Conservation (phyloP, 805 yeast genomes). For the Candida montana region DNA sequence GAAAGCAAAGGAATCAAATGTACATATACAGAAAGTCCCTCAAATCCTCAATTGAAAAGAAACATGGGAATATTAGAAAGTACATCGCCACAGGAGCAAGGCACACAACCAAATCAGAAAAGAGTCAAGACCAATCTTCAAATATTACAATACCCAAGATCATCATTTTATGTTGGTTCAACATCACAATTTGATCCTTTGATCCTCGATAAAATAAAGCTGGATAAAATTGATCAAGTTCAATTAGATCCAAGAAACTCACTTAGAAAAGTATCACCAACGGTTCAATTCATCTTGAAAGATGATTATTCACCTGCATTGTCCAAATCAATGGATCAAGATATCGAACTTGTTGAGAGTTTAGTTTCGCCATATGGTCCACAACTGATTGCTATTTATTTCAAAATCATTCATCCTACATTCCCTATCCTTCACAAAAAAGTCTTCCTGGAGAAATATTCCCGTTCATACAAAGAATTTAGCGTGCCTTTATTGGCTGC, state of each 20-base stretch:
- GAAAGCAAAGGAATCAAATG: constrained; percentile 70
- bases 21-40: constrained; percentile 59
- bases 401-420: constrained; percentile 82
- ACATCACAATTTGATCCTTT: constrained; percentile 78
- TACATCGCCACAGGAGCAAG: constrained; percentile 8
- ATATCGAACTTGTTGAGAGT: constrained; percentile 78
- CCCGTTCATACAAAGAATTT: constrained; percentile 86
- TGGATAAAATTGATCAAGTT: constrained; percentile 76
- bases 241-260: constrained; percentile 61
- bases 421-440: constrained; percentile 89
- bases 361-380: constrained; percentile 92
- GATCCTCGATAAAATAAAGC: constrained; percentile 56
- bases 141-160: constrained; percentile 82
- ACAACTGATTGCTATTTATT: constrained; percentile 70
- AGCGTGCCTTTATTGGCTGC: constrained; percentile 89
- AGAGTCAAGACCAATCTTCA: constrained; percentile 15
- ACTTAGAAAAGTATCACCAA: constrained; percentile 72
- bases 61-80: constrained; percentile 21
- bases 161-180: constrained; percentile 84
- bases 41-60: constrained; percentile 33
- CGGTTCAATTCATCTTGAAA: constrained; percentile 68
- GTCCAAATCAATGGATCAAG: constrained; percentile 63
- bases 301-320: constrained; percentile 75
- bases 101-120: constrained; percentile 7
- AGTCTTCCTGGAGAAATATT: constrained; percentile 86